These are phyloP conservation scores for Agroathelia rolfsii DNA, from an alignment of 1,284 basidiomycete species.

Conservation along the genomic window DNA sequence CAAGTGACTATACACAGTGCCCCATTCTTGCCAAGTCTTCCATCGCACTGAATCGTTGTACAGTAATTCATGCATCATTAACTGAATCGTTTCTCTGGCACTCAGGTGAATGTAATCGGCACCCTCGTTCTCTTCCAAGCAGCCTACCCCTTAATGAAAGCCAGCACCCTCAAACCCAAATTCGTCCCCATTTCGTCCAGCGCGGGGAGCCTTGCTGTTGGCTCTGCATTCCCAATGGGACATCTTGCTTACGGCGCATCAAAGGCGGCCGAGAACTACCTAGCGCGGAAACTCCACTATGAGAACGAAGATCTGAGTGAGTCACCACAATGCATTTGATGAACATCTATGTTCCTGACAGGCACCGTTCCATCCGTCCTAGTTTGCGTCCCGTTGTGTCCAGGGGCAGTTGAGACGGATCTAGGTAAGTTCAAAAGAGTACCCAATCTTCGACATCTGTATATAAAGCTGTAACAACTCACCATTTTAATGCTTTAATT, in stretches of 20 bases:
- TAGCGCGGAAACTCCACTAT: conserved; percentile 1
- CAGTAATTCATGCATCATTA: not conserved
- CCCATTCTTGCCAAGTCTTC: too few relatives aligned
- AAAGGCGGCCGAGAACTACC: conserved; percentile 2
- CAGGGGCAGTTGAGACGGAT: too few relatives aligned
- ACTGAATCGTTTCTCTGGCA: not conserved
- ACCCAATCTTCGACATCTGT: too few relatives aligned
- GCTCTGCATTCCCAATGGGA: not conserved
- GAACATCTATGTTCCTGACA: too few relatives aligned
- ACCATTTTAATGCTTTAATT: too few relatives aligned
- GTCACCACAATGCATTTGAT: too few relatives aligned
- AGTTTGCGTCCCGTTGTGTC: too few relatives aligned
- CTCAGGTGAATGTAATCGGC: conserved; percentile 1
- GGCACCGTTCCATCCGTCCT: too few relatives aligned
- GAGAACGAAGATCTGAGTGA: conserved; percentile 1
- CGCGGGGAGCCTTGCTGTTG: not conserved
- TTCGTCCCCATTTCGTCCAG: conserved; percentile 1
- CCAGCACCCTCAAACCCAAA: not conserved
- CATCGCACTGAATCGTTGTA: too few relatives aligned
- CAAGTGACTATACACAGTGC: too few relatives aligned
- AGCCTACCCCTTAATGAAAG: conserved; percentile 1
- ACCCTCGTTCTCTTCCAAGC: conserved; percentile 1
- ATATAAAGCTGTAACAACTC: too few relatives aligned
- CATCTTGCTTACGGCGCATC: conserved; percentile 1
- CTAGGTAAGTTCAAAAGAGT: too few relatives aligned